These are phyloP conservation scores for Talaromyces sp. DNA, from an alignment of 2,329 filamentous ascomycete species.

Conservation along the genomic window DNA sequence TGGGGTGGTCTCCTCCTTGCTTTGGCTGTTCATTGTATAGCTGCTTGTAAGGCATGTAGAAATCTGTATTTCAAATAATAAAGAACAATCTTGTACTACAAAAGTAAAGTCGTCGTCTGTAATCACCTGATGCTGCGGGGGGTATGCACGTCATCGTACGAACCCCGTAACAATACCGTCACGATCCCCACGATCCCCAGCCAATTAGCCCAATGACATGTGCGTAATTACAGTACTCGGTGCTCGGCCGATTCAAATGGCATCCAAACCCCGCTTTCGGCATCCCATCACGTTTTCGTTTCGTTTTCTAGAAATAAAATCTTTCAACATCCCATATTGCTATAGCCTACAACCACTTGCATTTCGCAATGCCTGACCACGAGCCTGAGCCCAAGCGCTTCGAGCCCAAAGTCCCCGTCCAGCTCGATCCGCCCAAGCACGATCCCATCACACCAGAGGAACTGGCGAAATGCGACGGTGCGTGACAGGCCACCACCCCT, in stretches of 20 bases:
- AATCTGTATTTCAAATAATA: background rate
- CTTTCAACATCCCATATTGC: background rate
- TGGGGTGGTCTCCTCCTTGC: background rate
- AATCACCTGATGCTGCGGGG: background rate
- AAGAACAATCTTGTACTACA: background rate
- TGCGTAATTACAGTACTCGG: background rate
- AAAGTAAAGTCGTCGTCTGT: background rate
- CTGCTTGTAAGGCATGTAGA: too few relatives aligned
- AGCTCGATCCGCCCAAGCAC: conserved; percentile 77
- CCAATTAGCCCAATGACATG: background rate
- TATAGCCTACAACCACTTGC: background rate
- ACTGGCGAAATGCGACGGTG: conserved; percentile 78
- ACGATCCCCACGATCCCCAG: background rate
- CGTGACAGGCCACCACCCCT: conserved; percentile 26
- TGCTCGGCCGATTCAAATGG: background rate
- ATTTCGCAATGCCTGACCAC: conserved; percentile 24
- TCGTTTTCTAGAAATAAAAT: background rate
- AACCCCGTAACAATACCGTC: background rate
- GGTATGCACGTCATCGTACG: background rate
- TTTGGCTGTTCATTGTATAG: background rate
- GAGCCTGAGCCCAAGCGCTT: conserved; percentile 31
- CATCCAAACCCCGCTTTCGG: conserved; percentile 1
- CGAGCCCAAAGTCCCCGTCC: conserved; percentile 35
- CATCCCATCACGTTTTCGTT: background rate
- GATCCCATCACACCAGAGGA: conserved; percentile 78